Conservation (phyloP, 108 stramenopile genomes). For the Phaeodactylum tricornutum region DNA sequence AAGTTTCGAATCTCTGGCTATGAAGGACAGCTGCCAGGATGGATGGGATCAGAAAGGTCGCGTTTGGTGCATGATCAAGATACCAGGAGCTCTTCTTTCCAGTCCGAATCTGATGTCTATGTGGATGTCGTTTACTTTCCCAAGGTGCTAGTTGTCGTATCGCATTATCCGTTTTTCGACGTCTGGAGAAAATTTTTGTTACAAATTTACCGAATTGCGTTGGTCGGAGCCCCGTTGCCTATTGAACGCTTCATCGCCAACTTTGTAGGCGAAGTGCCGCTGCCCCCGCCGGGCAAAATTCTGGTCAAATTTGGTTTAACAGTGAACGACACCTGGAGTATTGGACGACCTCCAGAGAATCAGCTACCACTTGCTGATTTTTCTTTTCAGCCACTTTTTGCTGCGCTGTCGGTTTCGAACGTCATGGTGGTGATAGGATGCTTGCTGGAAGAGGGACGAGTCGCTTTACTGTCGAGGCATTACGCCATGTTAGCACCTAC, state of each 20-base stretch:
- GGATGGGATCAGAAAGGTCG: constrained; percentile 9
- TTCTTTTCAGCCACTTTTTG: constrained; percentile 80
- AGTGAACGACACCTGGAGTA: constrained; percentile 27
- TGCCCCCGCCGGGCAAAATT: constrained; percentile 73
- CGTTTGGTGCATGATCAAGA: constrained; percentile 2
- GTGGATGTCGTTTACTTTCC: constrained; percentile 28
- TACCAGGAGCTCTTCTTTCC: background rate
- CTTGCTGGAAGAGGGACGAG: constrained; percentile 62
- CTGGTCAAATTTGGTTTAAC: constrained; percentile 41
- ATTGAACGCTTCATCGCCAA: constrained; percentile 87
- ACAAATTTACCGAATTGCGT: constrained; percentile 74
- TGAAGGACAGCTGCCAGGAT: constrained; percentile 8
- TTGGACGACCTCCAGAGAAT: constrained; percentile 59
- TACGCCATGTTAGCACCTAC: constrained; percentile 57
- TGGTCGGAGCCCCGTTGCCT: constrained; percentile 69
- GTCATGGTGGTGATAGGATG: constrained; percentile 66
- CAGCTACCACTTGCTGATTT: constrained; percentile 72
- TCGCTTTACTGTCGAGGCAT: constrained; percentile 58
- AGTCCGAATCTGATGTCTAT: background rate
- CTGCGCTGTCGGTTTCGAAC: constrained; percentile 50
- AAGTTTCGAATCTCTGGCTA: constrained; percentile 22
- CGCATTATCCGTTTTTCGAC: constrained; percentile 82
- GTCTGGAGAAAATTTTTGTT: constrained; percentile 54
- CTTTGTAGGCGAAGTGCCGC: constrained; percentile 72
- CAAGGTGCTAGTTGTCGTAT: constrained; percentile 75